Conservation (phyloP, 768 basidiomycete genomes). For the Coprinopsis cinerea region DNA sequence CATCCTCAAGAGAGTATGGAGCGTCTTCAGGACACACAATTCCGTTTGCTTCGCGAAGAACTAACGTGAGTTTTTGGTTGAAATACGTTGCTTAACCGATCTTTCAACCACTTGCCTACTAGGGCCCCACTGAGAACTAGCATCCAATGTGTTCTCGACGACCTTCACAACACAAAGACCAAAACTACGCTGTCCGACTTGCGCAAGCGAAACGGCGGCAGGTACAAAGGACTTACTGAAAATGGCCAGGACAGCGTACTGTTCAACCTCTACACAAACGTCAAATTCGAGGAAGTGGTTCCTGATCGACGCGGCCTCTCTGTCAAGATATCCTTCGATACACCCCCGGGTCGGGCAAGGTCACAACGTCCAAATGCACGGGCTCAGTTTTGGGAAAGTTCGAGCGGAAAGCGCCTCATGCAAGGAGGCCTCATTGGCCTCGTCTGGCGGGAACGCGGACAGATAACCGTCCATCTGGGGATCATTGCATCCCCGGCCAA, state of each 20-base stretch:
- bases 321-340: constrained; percentile 30
- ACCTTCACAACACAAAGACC: constrained; percentile 25
- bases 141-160: constrained; percentile 42
- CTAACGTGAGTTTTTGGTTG: constrained; percentile 39
- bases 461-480: constrained; percentile 38
- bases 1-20: constrained; percentile 54
- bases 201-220: constrained; percentile 50
- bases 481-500: constrained; percentile 26
- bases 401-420: constrained; percentile 41
- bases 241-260: constrained; percentile 40
- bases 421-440: constrained; percentile 51
- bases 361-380: constrained; percentile 27
- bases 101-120: not conserved
- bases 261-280: constrained; percentile 59
- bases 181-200: constrained; percentile 40
- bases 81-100: not conserved
- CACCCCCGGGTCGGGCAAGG: constrained; percentile 44
- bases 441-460: constrained; percentile 26
- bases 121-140: constrained; percentile 51
- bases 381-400: constrained; percentile 43
- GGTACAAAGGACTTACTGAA: constrained; percentile 40
- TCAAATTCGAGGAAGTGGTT: constrained; percentile 29
- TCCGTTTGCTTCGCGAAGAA: constrained; percentile 70
- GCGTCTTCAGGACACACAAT: constrained; percentile 65
- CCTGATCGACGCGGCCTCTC: constrained; percentile 39